These are phyloP conservation scores for Geotrichum reessii DNA, from an alignment of 1,139 yeast genomes.

Conservation along the genomic window DNA sequence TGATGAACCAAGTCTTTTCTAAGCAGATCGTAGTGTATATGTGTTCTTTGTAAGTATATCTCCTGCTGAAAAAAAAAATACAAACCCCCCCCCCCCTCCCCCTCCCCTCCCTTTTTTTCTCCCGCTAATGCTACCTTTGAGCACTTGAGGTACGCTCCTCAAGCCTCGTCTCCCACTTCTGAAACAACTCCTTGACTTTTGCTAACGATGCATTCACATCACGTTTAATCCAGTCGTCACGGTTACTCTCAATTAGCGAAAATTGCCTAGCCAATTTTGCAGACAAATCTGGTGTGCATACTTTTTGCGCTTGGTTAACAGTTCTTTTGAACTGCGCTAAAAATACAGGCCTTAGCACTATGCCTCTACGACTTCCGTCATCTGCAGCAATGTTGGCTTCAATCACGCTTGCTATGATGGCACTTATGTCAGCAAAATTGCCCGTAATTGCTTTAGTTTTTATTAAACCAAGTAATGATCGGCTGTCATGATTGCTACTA, in stretches of 20 bases:
- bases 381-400: neutral
- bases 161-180: neutral
- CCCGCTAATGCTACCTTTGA: too few species aligned
- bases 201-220: neutral
- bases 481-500: constrained; percentile 9
- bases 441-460: constrained; percentile 3
- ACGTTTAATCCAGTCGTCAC: neutral
- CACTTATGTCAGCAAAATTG: constrained; percentile 5
- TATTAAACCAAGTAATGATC: constrained; percentile 12
- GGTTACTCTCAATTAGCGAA: neutral
- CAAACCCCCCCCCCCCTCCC: too few species aligned
- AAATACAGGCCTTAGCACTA: neutral
- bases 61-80: neutral
- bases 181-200: neutral
- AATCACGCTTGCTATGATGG: neutral
- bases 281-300: neutral
- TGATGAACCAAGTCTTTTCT: too few species aligned
- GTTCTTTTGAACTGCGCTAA: neutral
- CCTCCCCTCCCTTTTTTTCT: too few species aligned
- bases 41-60: neutral
- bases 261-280: neutral
- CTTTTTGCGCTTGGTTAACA: neutral
- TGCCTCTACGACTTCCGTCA: neutral
- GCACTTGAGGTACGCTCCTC: neutral
- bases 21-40: neutral